Conservation (phyloP, 1,139 yeast species). For the Saccharomycopsis hybrid region DNA sequence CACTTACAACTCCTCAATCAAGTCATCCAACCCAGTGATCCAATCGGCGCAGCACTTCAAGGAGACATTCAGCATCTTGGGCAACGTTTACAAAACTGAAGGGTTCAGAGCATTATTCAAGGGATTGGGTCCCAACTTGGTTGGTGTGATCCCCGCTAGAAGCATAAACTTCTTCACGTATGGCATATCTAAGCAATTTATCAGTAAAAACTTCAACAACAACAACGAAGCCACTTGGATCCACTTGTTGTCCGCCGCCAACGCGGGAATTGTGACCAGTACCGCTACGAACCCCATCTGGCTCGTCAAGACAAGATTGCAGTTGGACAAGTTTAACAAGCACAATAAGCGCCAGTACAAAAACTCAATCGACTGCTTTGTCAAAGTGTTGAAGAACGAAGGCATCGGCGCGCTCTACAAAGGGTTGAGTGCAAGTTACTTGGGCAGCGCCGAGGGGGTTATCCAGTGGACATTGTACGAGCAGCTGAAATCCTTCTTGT, state of each 20-base stretch:
- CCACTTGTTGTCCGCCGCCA: conserved; percentile 82
- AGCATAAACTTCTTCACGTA: conserved; percentile 95
- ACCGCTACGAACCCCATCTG: conserved; percentile 99
- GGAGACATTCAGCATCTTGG: conserved; percentile 73
- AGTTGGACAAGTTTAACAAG: conserved; percentile 58
- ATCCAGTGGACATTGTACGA: conserved; percentile 96
- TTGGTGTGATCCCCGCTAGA: conserved; percentile 98
- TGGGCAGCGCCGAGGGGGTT: conserved; percentile 91
- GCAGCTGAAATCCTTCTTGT: conserved; percentile 76
- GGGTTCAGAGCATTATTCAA: conserved; percentile 84
- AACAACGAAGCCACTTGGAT: conserved; percentile 81
- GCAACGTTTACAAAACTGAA: conserved; percentile 63
- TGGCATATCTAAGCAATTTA: conserved; percentile 77
- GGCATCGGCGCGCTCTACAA: conserved; percentile 66
- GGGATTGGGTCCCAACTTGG: conserved; percentile 93
- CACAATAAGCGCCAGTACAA: conserved; percentile 49
- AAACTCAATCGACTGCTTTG: conserved; percentile 81
- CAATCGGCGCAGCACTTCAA: conserved; percentile 63
- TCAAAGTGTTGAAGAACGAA: conserved; percentile 63
- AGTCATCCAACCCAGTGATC: conserved; percentile 28
- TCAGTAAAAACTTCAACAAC: conserved; percentile 57
- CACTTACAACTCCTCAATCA: conserved; percentile 28
- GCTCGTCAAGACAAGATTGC: conserved; percentile 92
- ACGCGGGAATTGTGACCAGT: conserved; percentile 91
- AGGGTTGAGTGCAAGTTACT: conserved; percentile 88